Conservation (phyloP, 352 stramenopile species). For the Phytophthora macrochlamydospora region DNA sequence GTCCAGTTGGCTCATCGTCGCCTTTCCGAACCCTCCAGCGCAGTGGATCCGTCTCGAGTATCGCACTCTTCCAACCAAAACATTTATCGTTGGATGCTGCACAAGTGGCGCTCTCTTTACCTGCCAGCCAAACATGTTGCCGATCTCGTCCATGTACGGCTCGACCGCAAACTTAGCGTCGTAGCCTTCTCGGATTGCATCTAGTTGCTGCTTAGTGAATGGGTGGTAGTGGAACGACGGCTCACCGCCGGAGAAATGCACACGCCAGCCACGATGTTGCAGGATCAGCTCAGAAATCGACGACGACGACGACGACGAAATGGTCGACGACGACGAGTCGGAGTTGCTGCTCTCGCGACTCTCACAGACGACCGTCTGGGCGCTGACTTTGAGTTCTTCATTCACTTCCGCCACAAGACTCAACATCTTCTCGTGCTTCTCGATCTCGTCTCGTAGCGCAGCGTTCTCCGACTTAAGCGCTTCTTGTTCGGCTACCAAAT, state of each 20-base stretch:
- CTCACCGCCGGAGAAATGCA: conserved; percentile 33
- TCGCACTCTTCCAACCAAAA: conserved; percentile 29
- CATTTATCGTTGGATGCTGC: conserved; percentile 10
- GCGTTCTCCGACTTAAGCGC: conserved; percentile 46
- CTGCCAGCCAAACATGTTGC: conserved; percentile 40
- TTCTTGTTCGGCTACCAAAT: conserved; percentile 42
- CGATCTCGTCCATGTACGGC: conserved; percentile 20
- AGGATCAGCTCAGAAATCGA: conserved; percentile 20
- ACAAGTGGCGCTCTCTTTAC: conserved; percentile 33
- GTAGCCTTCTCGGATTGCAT: conserved; percentile 34
- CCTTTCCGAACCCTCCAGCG: conserved; percentile 22
- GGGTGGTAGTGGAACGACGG: conserved; percentile 46
- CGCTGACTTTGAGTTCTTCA: conserved; percentile 8
- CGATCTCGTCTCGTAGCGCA: conserved; percentile 33
- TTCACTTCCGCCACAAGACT: conserved; percentile 12
- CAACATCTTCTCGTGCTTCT: conserved; percentile 28
- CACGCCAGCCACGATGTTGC: conserved; percentile 24
- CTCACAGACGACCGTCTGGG: conserved; percentile 7
- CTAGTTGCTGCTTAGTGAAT: conserved; percentile 34
- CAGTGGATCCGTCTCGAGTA: conserved; percentile 45
- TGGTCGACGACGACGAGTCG: conserved; percentile 21
- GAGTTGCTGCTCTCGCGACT: conserved; percentile 34
- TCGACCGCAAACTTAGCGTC: conserved; percentile 26
- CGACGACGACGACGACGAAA: conserved; percentile 24
- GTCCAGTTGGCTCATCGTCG: conserved; percentile 34